Evolutionary conservation across 2,329 filamentous ascomycete species (phyloP).

Genomic region (Aspergillus tamarii): DNA sequence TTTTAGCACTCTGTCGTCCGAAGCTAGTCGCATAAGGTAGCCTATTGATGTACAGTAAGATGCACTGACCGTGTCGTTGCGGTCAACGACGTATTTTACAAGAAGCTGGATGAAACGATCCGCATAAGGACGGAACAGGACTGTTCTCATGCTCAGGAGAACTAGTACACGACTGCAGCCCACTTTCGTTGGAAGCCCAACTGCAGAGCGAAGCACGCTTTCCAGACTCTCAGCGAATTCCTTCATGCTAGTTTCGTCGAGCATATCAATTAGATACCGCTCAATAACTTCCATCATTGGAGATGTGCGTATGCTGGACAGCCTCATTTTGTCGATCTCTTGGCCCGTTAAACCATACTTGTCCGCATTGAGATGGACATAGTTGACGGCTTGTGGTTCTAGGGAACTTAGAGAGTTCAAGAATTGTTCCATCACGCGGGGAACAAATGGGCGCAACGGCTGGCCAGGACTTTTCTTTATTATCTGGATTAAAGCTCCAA

Average conservation of each 20-base stretch:
- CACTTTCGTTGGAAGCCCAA: conserved; percentile 92
- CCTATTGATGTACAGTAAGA: conserved; percentile 86
- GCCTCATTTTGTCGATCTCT: conserved; percentile 84
- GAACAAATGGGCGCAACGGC: conserved; percentile 76
- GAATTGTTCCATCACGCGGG: conserved; percentile 78
- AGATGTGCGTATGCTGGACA: conserved; percentile 78
- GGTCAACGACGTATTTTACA: conserved; percentile 81
- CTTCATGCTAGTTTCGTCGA: conserved; percentile 78
- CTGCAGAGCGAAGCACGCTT: conserved; percentile 77
- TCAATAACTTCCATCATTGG: conserved; percentile 93
- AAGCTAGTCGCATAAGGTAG: conserved; percentile 73
- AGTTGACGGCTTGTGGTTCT: conserved; percentile 88
- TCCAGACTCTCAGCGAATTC: conserved; percentile 73
- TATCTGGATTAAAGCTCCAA: conserved; percentile 81
- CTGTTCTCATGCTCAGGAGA: conserved; percentile 76
- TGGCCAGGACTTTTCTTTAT: conserved; percentile 83
- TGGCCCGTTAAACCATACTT: conserved; percentile 84
- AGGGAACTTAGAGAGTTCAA: conserved; percentile 82
- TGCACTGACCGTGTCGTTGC: conserved; percentile 89
- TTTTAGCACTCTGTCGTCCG: conserved; percentile 60
- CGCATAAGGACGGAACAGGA: conserved; percentile 74
- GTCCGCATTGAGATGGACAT: conserved; percentile 84
- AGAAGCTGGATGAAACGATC: conserved; percentile 76
- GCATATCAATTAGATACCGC: conserved; percentile 74
- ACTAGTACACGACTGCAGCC: conserved; percentile 84